A percentile compares a stretch with the other conserved stretches of the same genome.
These are phyloP conservation scores for Arthonia radiata DNA, from an alignment of 495 filamentous ascomycete genomes.

Conservation along the genomic window DNA sequence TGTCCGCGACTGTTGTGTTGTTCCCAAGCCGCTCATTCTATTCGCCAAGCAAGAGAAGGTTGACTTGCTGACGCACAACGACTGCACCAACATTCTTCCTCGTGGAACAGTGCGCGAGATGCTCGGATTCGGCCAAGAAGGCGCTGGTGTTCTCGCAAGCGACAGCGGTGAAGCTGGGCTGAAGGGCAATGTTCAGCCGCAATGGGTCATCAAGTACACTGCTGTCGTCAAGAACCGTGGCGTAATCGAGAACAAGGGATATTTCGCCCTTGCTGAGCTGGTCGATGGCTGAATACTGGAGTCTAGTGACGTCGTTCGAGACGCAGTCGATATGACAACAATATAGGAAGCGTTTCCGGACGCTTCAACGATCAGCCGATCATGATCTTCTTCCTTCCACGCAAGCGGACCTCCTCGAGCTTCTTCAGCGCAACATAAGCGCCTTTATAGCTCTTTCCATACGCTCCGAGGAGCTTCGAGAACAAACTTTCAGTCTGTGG, in stretches of 20 bases:
- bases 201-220: slow-evolving; percentile 96
- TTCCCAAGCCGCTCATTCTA: slow-evolving; percentile 65
- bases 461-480: slow-evolving; percentile 31
- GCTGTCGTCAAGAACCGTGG: slow-evolving; percentile 92
- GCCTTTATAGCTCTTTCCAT: slow-evolving; percentile 33
- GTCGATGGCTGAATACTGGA: slow-evolving; percentile 3
- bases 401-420: slow-evolving; percentile 80
- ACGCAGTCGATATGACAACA: too few relatives aligned
- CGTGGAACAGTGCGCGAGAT: slow-evolving; percentile 62
- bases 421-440: slow-evolving; percentile 39
- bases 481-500: slow-evolving; percentile 64
- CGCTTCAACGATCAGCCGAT: slow-evolving; percentile 52
- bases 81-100: slow-evolving; percentile 77
- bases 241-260: slow-evolving; percentile 95
- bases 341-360: too few relatives aligned
- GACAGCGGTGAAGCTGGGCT: slow-evolving; percentile 23
- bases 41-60: slow-evolving; percentile 68
- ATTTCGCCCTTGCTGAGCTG: slow-evolving; percentile 66
- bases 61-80: slow-evolving; percentile 79
- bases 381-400: slow-evolving; percentile 97
- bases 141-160: slow-evolving; percentile 38
- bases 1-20: slow-evolving; percentile 84
- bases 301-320: slow-evolving; percentile 7
- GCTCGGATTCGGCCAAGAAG: slow-evolving; percentile 34
- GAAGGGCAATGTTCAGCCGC: slow-evolving; percentile 52